Conservation (phyloP, 1,139 yeast genomes). For the Scheffersomyces lignicola region DNA sequence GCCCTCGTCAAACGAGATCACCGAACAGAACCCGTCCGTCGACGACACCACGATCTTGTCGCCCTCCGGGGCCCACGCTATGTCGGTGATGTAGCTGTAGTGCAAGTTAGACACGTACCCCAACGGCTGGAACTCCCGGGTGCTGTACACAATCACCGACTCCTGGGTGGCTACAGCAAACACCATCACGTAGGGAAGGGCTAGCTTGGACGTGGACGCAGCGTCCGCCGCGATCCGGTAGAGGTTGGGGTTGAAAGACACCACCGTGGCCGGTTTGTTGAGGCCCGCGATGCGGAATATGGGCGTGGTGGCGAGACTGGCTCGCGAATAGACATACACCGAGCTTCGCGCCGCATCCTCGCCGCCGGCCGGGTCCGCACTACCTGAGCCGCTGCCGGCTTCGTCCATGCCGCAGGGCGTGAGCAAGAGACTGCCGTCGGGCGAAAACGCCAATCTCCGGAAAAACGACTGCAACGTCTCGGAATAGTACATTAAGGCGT, state of each 20-base stretch:
- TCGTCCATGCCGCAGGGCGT: slow-evolving; percentile 75
- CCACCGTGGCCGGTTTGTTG: slow-evolving; percentile 80
- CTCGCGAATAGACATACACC: slow-evolving; percentile 73
- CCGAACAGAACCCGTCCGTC: slow-evolving; percentile 91
- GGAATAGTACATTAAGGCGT: slow-evolving; percentile 58
- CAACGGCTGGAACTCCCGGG: slow-evolving; percentile 65
- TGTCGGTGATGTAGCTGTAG: slow-evolving; percentile 84
- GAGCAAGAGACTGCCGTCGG: slow-evolving; percentile 80
- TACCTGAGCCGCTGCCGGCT: slow-evolving; percentile 5
- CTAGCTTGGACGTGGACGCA: slow-evolving; percentile 25
- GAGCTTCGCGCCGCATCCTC: slow-evolving; percentile 51
- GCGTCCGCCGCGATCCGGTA: slow-evolving; percentile 37
- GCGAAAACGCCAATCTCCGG: slow-evolving; percentile 79
- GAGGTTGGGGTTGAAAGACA: slow-evolving; percentile 69
- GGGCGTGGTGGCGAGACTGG: slow-evolving; percentile 67
- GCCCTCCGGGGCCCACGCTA: slow-evolving; percentile 84
- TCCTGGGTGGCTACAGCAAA: slow-evolving; percentile 95
- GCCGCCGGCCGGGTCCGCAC: slow-evolving; percentile 17
- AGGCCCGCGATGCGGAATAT: slow-evolving; percentile 78
- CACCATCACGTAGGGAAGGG: slow-evolving; percentile 72
- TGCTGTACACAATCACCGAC: slow-evolving; percentile 79
- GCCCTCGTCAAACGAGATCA: slow-evolving; percentile 49
- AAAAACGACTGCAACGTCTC: slow-evolving; percentile 90
- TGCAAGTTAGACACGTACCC: slow-evolving; percentile 80
- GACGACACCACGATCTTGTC: slow-evolving; percentile 72